Evolutionary conservation across 2,329 filamentous ascomycete genomes (phyloP).

Genomic region (Venturia effusa): DNA sequence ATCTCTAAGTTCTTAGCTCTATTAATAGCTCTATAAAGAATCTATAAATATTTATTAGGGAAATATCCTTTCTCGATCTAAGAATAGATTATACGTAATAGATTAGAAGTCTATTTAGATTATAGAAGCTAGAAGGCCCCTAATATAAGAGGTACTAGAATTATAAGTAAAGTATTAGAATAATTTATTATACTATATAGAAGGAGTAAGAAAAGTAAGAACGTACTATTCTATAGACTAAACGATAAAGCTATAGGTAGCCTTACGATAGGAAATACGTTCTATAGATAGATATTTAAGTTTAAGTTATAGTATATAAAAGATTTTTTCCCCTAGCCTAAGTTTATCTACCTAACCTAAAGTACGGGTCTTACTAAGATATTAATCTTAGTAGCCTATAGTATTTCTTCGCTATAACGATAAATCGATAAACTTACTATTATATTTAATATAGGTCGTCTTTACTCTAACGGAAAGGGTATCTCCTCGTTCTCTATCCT

Average conservation of each 20-base stretch:
- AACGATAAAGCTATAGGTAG: not conserved
- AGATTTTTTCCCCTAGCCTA: too few species aligned
- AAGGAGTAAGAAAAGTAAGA: conserved; percentile 7
- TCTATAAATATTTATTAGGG: not conserved
- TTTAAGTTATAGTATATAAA: too few species aligned
- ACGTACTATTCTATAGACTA: not conserved
- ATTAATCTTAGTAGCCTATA: not conserved
- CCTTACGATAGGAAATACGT: not conserved
- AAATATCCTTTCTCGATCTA: not conserved
- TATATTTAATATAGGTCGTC: conserved; percentile 68
- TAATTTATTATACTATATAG: conserved; percentile 49
- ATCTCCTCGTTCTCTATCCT: conserved; percentile 48
- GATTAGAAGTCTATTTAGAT: conserved; percentile 81
- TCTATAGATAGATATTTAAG: not conserved
- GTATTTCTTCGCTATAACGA: not conserved
- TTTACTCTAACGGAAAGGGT: conserved; percentile 98
- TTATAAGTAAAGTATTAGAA: conserved; percentile 40
- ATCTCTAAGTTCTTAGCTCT: not conserved
- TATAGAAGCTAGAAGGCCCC: conserved; percentile 54
- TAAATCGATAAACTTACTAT: not conserved
- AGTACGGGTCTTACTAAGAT: not conserved
- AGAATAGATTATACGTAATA: not conserved
- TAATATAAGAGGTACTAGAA: conserved; percentile 99
- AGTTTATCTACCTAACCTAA: too few species aligned
- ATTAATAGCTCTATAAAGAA: not conserved